Evolutionary conservation across 352 stramenopile species (phyloP), one percentile per base, ranked within the genome.

Genomic region (Globisporangium mamillatum): DNA sequence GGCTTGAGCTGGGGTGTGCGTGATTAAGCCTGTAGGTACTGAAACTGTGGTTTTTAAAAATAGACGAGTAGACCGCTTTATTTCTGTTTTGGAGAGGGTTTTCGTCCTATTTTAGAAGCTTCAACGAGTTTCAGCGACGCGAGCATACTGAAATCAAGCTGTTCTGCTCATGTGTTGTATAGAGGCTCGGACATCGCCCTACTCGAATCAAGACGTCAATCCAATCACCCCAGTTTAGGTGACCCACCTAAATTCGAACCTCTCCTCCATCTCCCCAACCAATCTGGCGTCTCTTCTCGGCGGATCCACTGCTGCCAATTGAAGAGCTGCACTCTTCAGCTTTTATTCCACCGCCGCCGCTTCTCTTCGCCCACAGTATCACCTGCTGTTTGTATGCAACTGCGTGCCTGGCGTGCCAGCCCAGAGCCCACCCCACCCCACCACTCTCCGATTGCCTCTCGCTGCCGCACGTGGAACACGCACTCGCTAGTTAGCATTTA

Each of bases 231-330:
- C 16, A 38, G 10, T 60, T 44, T 18, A 29, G 20, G 56, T 61
- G 56, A 16, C 20, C 32, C 56, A 50, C 56, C 29, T 50, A 62
- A 62, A n/a, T 62, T 62, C 56, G 56, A 62, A 62, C 20, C 38
- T 3, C 14, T 20, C 14, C 4, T 48, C 14, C 38, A 20, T 20
- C 12, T 50, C 41, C 6, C 41, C 16, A 18, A 4, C 41, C 16
- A 18, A 4, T 62, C 56, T 50, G 56, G 56, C 56, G 56, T 20
- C n/a, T 25, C 56, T 62, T 48, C 55, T 41, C 36, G 55, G n/a
- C 56, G 18, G 56, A 62, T 62, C 56, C 56, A 62, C 32, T 32
- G n/a, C 56, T 22, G 44, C 44, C 36, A 36, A 20, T 22, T 38
- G 56, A 62, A 46, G 56, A 46, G 56, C 56, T 62, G 48, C 55